phyloP scores from a whole-genome alignment of 2,329 filamentous ascomycete species.

The Pyricularia pennisetigena region DNA sequence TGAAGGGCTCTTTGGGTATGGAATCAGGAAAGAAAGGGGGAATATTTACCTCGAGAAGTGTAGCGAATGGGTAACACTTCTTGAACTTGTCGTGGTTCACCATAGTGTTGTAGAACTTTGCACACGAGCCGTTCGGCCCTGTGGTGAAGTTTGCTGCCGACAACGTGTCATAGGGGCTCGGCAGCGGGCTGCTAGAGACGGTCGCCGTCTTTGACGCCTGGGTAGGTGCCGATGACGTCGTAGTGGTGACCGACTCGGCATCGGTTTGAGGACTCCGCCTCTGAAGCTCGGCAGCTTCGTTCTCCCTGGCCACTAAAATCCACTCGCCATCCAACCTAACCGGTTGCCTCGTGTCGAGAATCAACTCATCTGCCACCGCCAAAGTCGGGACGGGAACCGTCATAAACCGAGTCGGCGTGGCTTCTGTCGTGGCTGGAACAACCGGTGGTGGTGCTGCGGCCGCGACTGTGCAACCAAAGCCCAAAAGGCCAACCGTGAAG shows the following conservation, averaged over 20 bases:
- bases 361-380: conserved; percentile 25
- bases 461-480: conserved; percentile 13
- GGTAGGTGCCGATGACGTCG: conserved; percentile 9
- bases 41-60: conserved; percentile 62
- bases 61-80: conserved; percentile 71
- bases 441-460: conserved; percentile 10
- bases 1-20: not conserved
- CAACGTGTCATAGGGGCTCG: conserved; percentile 57
- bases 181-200: conserved; percentile 33
- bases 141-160: conserved; percentile 52
- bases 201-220: conserved; percentile 16
- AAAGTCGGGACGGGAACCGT: conserved; percentile 18
- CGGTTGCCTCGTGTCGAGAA: conserved; percentile 10
- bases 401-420: not conserved
- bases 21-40: not conserved
- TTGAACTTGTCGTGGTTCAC: conserved; percentile 57
- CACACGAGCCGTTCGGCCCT: conserved; percentile 41
- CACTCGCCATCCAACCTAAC: conserved; percentile 21
- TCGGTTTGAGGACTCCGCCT: conserved; percentile 10
- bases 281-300: conserved; percentile 15
- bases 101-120: conserved; percentile 58
- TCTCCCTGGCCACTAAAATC: conserved; percentile 25
- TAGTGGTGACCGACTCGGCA: conserved; percentile 7
- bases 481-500: conserved; percentile 12
- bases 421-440: conserved; percentile 12